Percentiles rank a stretch among this genome's conserved stretches.
These are phyloP conservation scores for Auxenochlorella pyrenoidosa DNA, from an alignment of 139 green algal genomes.

Conservation along the genomic window DNA sequence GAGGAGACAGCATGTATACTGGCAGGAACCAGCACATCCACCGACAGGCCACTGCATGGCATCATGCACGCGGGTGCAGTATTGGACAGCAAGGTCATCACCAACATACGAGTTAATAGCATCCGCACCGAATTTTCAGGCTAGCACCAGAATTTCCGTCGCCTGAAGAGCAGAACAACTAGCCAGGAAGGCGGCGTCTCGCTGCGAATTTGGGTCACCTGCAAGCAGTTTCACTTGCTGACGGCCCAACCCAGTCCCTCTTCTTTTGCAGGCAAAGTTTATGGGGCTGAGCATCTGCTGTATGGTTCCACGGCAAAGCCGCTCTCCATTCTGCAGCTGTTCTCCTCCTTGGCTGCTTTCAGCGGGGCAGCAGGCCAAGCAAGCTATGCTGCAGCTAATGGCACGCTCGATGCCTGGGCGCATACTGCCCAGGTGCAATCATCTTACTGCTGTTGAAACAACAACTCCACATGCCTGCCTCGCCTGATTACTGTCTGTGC, in stretches of 20 bases:
- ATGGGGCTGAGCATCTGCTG: slow-evolving; percentile 39
- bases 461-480: background rate
- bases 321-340: slow-evolving; percentile 46
- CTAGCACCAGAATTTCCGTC: background rate
- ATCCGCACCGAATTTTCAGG: slow-evolving; percentile 44
- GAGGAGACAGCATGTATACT: slow-evolving; percentile 27
- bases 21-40: background rate
- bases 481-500: too few relatives aligned
- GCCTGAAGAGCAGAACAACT: too few relatives aligned
- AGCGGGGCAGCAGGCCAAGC: slow-evolving; percentile 55
- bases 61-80: slow-evolving; percentile 51
- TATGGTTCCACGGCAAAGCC: background rate
- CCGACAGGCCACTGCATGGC: background rate
- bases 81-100: slow-evolving; percentile 51
- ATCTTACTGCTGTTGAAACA: background rate
- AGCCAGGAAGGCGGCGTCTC: too few relatives aligned
- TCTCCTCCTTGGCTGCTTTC: slow-evolving; percentile 68
- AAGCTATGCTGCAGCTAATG: slow-evolving; percentile 66
- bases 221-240: background rate
- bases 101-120: slow-evolving; percentile 29
- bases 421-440: background rate
- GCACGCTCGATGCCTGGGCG: slow-evolving; percentile 47
- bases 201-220: background rate
- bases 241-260: background rate
- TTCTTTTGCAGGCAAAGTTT: slow-evolving; percentile 46